Evolutionary conservation across 2,329 filamentous ascomycete species (phyloP).

Genomic region (Penicillium sp.): DNA sequence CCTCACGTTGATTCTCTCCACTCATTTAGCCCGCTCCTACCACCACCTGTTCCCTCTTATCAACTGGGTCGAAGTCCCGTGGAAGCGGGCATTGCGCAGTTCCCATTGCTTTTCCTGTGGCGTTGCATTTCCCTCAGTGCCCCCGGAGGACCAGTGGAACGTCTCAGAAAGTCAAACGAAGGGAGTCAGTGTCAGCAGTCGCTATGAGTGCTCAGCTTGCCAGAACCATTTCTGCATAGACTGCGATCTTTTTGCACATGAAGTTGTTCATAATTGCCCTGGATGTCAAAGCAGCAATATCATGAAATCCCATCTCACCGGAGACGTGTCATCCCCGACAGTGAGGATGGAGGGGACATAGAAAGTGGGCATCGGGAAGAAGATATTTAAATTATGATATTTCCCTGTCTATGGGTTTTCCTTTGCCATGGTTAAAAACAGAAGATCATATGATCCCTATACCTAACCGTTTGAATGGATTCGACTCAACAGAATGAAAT

Average conservation of each 20-base stretch:
- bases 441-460: neutral
- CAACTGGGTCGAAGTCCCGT: slow-evolving; percentile 88
- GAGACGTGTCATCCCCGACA: neutral
- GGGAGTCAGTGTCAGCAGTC: slow-evolving; percentile 75
- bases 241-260: slow-evolving; percentile 92
- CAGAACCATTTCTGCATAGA: slow-evolving; percentile 93
- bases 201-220: slow-evolving; percentile 89
- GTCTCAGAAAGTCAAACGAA: slow-evolving; percentile 42
- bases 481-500: neutral
- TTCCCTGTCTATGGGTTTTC: neutral
- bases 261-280: slow-evolving; percentile 92
- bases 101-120: slow-evolving; percentile 75
- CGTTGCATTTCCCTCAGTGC: slow-evolving; percentile 60
- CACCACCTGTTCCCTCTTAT: slow-evolving; percentile 86
- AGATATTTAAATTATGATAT: neutral
- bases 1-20: slow-evolving; percentile 88
- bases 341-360: slow-evolving; percentile 10
- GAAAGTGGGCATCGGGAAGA: neutral
- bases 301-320: neutral
- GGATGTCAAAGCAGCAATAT: slow-evolving; percentile 62
- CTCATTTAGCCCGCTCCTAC: slow-evolving; percentile 87
- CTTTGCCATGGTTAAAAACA: neutral
- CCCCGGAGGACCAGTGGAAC: slow-evolving; percentile 35
- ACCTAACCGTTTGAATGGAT: neutral
- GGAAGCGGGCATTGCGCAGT: slow-evolving; percentile 63